These are phyloP conservation scores for Athelia sp. DNA, from an alignment of 1,284 basidiomycete genomes.

Conservation along the genomic window DNA sequence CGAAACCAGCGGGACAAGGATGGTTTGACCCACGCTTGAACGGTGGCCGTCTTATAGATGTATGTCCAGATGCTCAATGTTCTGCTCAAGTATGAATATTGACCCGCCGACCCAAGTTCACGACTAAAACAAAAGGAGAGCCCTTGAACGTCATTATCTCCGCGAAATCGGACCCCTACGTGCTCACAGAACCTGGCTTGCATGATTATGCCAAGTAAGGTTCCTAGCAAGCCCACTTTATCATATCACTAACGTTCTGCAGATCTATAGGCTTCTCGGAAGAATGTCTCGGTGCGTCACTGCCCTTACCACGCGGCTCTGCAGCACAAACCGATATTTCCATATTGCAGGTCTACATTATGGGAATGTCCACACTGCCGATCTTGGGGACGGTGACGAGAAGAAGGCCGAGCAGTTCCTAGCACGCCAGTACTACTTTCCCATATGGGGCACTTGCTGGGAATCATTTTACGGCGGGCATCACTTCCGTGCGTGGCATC, in stretches of 20 bases:
- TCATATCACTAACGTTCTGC: slow-evolving; percentile 11
- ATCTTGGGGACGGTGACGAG: slow-evolving; percentile 70
- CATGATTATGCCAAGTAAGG: slow-evolving; percentile 50
- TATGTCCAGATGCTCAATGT: slow-evolving; percentile 27
- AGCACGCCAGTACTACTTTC: slow-evolving; percentile 64
- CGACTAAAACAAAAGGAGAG: slow-evolving; percentile 61
- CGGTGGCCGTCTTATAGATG: slow-evolving; percentile 70
- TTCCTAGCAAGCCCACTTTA: no score
- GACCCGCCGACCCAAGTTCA: slow-evolving; percentile 40
- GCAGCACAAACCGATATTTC: no score
- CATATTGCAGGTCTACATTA: slow-evolving; percentile 47
- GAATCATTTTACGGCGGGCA: slow-evolving; percentile 66
- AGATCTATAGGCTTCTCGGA: slow-evolving; percentile 76
- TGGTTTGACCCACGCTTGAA: slow-evolving; percentile 55
- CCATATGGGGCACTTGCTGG: slow-evolving; percentile 65
- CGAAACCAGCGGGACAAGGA: background rate
- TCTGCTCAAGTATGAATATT: no score
- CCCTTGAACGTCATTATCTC: slow-evolving; percentile 63
- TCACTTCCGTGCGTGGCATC: slow-evolving; percentile 67
- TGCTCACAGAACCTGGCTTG: slow-evolving; percentile 64
- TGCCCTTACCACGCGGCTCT: no score
- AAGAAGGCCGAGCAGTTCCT: slow-evolving; percentile 58
- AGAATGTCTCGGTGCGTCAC: slow-evolving; percentile 46
- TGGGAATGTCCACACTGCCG: slow-evolving; percentile 60
- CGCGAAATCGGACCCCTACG: slow-evolving; percentile 58